Conservation (phyloP, 2,329 filamentous ascomycete genomes). For the Aureobasidium namibiae region DNA sequence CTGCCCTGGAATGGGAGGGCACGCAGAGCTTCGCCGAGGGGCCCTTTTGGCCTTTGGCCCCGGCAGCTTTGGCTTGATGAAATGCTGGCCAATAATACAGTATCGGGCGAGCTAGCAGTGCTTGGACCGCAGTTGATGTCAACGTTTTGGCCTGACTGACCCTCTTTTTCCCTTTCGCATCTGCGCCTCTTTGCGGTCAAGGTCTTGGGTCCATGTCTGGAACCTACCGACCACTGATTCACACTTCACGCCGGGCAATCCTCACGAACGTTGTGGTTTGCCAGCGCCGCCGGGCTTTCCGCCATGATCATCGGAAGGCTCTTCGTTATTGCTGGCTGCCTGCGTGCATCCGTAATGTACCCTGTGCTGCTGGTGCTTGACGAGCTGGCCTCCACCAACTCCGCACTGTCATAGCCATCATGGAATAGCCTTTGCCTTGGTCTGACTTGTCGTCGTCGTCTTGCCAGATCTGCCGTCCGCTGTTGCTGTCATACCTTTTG, state of each 20-base stretch:
- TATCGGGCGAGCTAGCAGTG: slow-evolving; percentile 5
- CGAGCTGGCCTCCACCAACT: slow-evolving; percentile 11
- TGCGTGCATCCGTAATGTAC: slow-evolving; percentile 14
- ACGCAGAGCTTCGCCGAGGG: not conserved
- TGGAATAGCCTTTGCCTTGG: slow-evolving; percentile 12
- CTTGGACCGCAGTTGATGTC: slow-evolving; percentile 12
- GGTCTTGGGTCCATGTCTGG: slow-evolving; percentile 15
- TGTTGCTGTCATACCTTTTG: slow-evolving; percentile 11
- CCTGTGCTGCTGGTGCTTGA: slow-evolving; percentile 13
- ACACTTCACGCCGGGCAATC: slow-evolving; percentile 15
- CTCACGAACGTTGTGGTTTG: slow-evolving; percentile 14
- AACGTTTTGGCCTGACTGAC: slow-evolving; percentile 14
- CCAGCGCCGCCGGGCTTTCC: slow-evolving; percentile 14
- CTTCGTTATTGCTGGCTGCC: slow-evolving; percentile 13
- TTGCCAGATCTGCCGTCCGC: not conserved
- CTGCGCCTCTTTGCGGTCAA: slow-evolving; percentile 15
- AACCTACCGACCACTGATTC: slow-evolving; percentile 15
- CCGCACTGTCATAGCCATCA: slow-evolving; percentile 12
- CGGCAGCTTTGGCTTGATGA: not conserved
- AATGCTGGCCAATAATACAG: slow-evolving; percentile 6
- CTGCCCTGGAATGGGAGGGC: slow-evolving; percentile 8
- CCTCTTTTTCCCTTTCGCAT: slow-evolving; percentile 15
- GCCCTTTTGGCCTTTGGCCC: no score
- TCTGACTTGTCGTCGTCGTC: slow-evolving; percentile 6
- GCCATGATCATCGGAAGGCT: slow-evolving; percentile 14